phyloP scores from a whole-genome alignment of 805 yeast species.

The Clavispora carvajalis region DNA sequence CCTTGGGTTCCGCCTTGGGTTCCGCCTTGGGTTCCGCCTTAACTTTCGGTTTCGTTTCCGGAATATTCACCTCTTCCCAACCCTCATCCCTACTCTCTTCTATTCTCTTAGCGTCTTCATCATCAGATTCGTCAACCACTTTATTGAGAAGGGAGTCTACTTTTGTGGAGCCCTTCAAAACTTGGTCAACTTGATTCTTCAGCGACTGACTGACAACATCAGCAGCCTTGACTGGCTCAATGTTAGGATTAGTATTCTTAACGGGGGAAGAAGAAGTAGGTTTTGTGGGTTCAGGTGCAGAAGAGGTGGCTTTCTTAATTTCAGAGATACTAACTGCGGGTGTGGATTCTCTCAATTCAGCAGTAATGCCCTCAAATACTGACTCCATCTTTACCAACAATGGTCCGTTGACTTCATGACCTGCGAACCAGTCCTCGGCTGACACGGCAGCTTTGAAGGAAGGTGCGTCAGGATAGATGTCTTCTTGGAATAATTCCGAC shows the following conservation, averaged over 20 bases:
- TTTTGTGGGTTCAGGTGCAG: background rate
- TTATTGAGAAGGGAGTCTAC: slow-evolving; percentile 32
- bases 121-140: slow-evolving; percentile 35
- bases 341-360: slow-evolving; percentile 40
- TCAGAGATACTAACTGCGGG: slow-evolving; percentile 28
- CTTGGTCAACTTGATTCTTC: slow-evolving; percentile 30
- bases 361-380: slow-evolving; percentile 69
- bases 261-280: slow-evolving; percentile 1
- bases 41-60: slow-evolving; percentile 15
- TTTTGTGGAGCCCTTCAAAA: slow-evolving; percentile 31
- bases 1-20: slow-evolving; percentile 2
- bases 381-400: slow-evolving; percentile 69
- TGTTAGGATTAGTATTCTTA: slow-evolving; percentile 6
- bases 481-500: slow-evolving; percentile 87
- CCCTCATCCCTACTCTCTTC: slow-evolving; percentile 30
- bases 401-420: slow-evolving; percentile 81
- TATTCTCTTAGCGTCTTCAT: slow-evolving; percentile 24
- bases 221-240: slow-evolving; percentile 1
- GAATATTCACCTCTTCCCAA: slow-evolving; percentile 37
- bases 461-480: slow-evolving; percentile 89
- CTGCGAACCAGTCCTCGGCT: slow-evolving; percentile 75
- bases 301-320: slow-evolving; percentile 8
- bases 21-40: slow-evolving; percentile 8
- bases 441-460: slow-evolving; percentile 71
- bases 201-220: slow-evolving; percentile 2